Conservation (phyloP, 805 yeast genomes). For the Saccharomycopsis selenospora region DNA sequence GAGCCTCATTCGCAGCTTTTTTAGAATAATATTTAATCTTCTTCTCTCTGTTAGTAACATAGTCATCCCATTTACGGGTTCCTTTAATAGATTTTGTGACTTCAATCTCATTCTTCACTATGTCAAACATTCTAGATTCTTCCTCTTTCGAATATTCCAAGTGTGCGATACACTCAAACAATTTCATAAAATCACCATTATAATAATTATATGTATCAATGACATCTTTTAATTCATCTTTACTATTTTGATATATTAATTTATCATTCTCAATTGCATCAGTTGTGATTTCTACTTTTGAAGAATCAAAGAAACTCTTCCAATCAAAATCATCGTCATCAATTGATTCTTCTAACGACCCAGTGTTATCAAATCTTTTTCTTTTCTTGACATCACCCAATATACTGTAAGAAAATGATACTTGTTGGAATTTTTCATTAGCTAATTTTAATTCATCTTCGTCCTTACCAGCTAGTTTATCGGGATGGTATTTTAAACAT, state of each 20-base stretch:
- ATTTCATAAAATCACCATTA: constrained; percentile 59
- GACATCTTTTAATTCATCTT: constrained; percentile 58
- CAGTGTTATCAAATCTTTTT: constrained; percentile 61
- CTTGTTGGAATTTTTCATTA: constrained; percentile 47
- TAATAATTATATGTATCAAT: constrained; percentile 46
- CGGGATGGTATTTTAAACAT: constrained; percentile 66
- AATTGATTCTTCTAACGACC: constrained; percentile 42
- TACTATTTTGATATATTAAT: constrained; percentile 51
- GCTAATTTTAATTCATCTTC: constrained; percentile 30
- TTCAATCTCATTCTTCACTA: constrained; percentile 41
- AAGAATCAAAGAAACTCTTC: constrained; percentile 46
- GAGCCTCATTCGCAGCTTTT: constrained; percentile 54
- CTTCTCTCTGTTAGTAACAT: constrained; percentile 41
- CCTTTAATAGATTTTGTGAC: constrained; percentile 30
- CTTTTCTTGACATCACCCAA: constrained; percentile 52
- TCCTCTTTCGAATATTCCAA: constrained; percentile 53
- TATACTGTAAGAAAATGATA: constrained; percentile 70
- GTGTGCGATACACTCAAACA: constrained; percentile 76
- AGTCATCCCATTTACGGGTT: constrained; percentile 42
- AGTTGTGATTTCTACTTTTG: constrained; percentile 44
- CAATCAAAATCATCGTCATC: constrained; percentile 39
- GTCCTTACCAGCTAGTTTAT: constrained; percentile 41
- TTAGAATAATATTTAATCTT: constrained; percentile 43
- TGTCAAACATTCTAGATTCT: constrained; percentile 51
- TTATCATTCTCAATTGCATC: constrained; percentile 67